Base-by-base conservation (phyloP, 139 green algal genomes). In the Chlamydomonas sphaeroides region DNA sequence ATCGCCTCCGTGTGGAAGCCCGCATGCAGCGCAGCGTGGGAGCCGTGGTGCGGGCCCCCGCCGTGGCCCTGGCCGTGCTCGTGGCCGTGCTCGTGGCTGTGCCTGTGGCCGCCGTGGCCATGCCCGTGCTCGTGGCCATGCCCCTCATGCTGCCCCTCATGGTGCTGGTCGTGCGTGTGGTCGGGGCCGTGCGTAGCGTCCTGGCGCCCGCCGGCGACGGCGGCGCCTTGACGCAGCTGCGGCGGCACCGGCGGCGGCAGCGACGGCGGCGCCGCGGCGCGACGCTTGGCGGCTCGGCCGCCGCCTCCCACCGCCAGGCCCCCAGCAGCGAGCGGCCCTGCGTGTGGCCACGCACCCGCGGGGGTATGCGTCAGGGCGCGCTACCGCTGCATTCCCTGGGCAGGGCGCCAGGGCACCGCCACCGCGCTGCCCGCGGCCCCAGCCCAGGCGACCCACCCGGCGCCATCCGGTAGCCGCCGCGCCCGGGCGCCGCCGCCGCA, bases 1-100 rank as follows among this genome's bases (percentile, higher is more conserved):
- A 80, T 32, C 0, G 66, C 67, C 26, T 78, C n/a, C 15, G 82
- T 86, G 41, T 61, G 57, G 71, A 88, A 88, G 57, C 65, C 62
- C 30, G 28, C 71, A 59, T 88, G 79, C 68, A 85, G 67, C 28
- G 2, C 8, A 23, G 42, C 32, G 45, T 83, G 77, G 2, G 28
- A 26, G 32, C 5, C 39, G 21, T 39, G n/a, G 10, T 26, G 23
- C 15, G 67, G 25, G 45, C 28, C 10, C 15, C 65, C 65, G 11
- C 7, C 14, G 41, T n/a, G 23, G 11, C 5, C 6, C 6, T 51
- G 42, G 65, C 30, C 59, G 67, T 57, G 38, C 4, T 39, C 38
- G 30, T 76, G 75, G 30, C 30, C 17, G n/a, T 53, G 35, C 53
- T 20, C 6, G 20, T 51, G 33, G n/a, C 6, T 61, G 41, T 59